Evolutionary conservation across 148 eudicot species (phyloP).

Genomic region (Mesembryanthemum crystallinum): DNA sequence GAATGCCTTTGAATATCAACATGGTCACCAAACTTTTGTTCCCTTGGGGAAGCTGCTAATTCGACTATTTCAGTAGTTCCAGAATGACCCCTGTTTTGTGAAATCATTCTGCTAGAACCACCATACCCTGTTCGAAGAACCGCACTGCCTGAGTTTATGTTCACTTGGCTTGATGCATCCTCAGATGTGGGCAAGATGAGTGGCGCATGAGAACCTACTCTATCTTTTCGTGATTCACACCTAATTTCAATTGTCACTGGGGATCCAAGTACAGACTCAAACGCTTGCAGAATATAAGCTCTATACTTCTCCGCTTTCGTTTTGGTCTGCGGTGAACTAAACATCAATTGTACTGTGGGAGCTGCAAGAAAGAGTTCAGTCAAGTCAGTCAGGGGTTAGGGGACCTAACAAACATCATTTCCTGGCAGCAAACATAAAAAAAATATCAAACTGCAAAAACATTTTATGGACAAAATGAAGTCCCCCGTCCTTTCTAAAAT

Average conservation of each 20-base stretch:
- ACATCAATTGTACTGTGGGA: slow-evolving; percentile 67
- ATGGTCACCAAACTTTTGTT: slow-evolving; percentile 31
- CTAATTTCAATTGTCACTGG: slow-evolving; percentile 80
- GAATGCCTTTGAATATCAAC: slow-evolving; percentile 28
- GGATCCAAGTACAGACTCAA: slow-evolving; percentile 77
- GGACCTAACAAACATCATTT: background rate
- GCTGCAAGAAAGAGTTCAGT: slow-evolving; percentile 44
- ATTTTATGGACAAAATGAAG: background rate
- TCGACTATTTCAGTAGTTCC: slow-evolving; percentile 77
- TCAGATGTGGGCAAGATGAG: slow-evolving; percentile 35
- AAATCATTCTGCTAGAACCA: slow-evolving; percentile 27
- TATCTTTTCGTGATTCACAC: slow-evolving; percentile 50
- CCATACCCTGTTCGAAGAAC: slow-evolving; percentile 27
- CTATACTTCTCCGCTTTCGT: slow-evolving; percentile 75
- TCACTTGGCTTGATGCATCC: slow-evolving; percentile 32
- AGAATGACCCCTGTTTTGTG: slow-evolving; percentile 26
- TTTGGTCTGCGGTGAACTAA: slow-evolving; percentile 67
- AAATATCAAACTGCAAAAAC: background rate
- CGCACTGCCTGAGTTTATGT: slow-evolving; percentile 23
- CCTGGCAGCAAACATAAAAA: background rate
- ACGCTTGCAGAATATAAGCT: slow-evolving; percentile 75
- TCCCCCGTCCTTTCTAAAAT: background rate
- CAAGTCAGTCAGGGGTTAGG: background rate
- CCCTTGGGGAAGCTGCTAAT: slow-evolving; percentile 49
- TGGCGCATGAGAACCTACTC: slow-evolving; percentile 34